Evolutionary conservation across 495 filamentous ascomycete genomes (phyloP).

Genomic region (Aspergillus wentii): DNA sequence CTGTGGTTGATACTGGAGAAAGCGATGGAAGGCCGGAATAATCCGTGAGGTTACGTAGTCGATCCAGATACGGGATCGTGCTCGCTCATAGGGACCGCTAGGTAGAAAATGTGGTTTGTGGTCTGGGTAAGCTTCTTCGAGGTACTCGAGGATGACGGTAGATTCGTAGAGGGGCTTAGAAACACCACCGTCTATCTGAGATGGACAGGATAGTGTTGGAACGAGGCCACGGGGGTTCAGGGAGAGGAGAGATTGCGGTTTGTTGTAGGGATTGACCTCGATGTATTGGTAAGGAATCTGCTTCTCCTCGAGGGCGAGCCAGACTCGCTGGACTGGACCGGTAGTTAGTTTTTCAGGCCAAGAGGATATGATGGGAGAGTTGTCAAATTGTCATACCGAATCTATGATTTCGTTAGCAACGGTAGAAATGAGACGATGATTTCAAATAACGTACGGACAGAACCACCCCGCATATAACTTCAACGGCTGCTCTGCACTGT

Average conservation of each 20-base stretch:
- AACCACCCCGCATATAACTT: conserved; percentile 65
- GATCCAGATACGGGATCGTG: conserved; percentile 60
- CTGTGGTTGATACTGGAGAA: conserved; percentile 55
- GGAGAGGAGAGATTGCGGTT: conserved; percentile 54
- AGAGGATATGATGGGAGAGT: background rate
- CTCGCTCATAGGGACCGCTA: conserved; percentile 50
- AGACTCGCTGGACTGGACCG: conserved; percentile 53
- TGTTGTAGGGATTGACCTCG: conserved; percentile 69
- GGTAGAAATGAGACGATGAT: too few species aligned
- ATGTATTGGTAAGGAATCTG: conserved; percentile 67
- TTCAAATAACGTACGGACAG: conserved; percentile 48
- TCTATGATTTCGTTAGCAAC: conserved; percentile 13
- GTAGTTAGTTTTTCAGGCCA: too few species aligned
- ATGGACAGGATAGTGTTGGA: conserved; percentile 50
- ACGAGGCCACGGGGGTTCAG: conserved; percentile 68
- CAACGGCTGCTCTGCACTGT: conserved; percentile 44
- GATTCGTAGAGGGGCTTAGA: conserved; percentile 62
- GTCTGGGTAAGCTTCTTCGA: conserved; percentile 60
- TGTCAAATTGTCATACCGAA: conserved; percentile 16
- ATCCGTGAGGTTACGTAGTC: conserved; percentile 61
- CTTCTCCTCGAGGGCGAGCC: conserved; percentile 66
- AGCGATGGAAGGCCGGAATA: conserved; percentile 58
- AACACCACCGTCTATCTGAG: conserved; percentile 7
- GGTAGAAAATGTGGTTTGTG: conserved; percentile 47
- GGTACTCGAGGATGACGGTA: conserved; percentile 61